Evolutionary conservation across 2,329 filamentous ascomycete species (phyloP), one percentile per base, ranked within the genome.

Genomic region (Talaromyces amestolkiae): DNA sequence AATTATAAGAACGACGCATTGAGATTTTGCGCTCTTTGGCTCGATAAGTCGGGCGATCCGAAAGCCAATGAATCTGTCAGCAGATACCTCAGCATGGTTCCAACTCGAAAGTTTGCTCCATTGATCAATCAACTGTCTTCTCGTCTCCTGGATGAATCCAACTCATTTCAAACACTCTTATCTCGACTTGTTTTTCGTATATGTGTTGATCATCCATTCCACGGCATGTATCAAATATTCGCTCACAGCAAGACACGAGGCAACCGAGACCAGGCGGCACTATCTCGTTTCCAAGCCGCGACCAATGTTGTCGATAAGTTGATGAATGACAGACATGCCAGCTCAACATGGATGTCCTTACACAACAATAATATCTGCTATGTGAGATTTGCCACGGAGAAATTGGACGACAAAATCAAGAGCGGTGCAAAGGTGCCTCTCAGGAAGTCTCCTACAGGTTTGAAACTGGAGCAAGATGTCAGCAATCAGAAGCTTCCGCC

Each of bases 81-180:
- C 64, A 87, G 85, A 66, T 82, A 93, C 72, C 81, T 99, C 17
- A 78, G 82, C 3, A 83, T 86, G 61, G 94, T 98, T 0, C 90
- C 94, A 1, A 97, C 92, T 66, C 87, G 91, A 67, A 99, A 99
- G 74, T 97, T 99, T 74, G 94, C 93, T 1, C 81, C 90, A 3
- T 82, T 99, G 61, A 96, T 97, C 88, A 99, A 97, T 73, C 95
- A 99, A 76, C 85, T 99, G 37, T 94, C 93, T 6, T 99, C 96
- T n/a, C 89, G 95, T 8, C 81, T 99, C 6, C 88, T 96, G 67
- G 87, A 91, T 67, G 85, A 89, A 37, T 78, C 84, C 1, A 85
- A 84, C 17, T 74, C 82, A 0, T 99, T 99, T 73, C 95, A 99
- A 72, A 83, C 82, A 47, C 83, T 94, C 1, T 82, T 99, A 1